A percentile compares a stretch with the other conserved stretches of the same genome.
Conservation (phyloP, 148 eudicot genomes). For the Heliamphora exappendiculata region DNA sequence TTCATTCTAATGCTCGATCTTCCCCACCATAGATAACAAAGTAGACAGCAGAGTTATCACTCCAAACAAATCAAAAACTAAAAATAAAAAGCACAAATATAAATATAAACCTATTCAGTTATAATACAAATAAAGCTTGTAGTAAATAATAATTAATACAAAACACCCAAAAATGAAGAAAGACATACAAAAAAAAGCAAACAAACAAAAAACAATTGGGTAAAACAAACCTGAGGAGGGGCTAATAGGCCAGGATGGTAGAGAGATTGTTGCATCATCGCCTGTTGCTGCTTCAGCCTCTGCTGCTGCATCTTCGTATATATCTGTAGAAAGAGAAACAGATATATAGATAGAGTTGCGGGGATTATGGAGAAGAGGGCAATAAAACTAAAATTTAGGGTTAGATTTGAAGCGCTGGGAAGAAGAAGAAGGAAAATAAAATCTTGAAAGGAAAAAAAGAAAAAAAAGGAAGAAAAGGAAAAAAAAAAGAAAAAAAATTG, state of each 20-base stretch:
- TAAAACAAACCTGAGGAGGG: conserved; percentile 66
- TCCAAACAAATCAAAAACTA: not conserved
- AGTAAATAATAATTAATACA: not conserved
- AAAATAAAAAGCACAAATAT: no score
- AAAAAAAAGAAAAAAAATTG: not conserved
- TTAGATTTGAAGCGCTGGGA: not conserved
- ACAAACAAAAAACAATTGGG: not conserved
- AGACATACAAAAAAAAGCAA: not conserved
- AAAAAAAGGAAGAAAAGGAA: not conserved
- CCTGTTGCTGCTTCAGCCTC: conserved; percentile 68
- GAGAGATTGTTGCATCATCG: conserved; percentile 78
- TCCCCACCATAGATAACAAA: no score
- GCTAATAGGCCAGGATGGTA: conserved; percentile 80
- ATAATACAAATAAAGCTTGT: no score
- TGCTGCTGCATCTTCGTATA: conserved; percentile 15
- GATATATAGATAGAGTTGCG: no score
- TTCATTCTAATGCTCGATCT: no score
- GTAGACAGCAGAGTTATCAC: not conserved
- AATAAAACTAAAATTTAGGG: conserved; percentile 10
- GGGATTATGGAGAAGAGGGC: not conserved
- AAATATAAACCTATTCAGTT: no score
- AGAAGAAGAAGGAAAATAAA: no score
- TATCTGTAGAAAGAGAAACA: no score
- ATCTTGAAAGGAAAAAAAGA: no score
- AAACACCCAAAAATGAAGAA: not conserved